A percentile compares a stretch with the other conserved stretches of the same genome.
Conservation (phyloP, 1,284 basidiomycete species). For the Earliella scabrosa region DNA sequence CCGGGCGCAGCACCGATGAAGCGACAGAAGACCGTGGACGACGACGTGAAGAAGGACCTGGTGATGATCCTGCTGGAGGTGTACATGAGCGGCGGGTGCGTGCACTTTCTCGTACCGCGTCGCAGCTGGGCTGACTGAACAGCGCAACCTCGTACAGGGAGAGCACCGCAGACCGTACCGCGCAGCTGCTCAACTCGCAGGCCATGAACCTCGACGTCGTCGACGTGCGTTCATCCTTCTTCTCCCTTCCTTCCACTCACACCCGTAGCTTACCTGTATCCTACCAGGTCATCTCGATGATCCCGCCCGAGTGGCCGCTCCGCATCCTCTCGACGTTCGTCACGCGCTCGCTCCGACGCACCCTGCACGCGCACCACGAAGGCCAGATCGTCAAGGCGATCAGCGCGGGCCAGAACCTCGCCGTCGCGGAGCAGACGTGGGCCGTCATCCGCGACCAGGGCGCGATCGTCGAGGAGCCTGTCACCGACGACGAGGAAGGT, state of each 20-base stretch:
- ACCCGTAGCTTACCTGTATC: neutral
- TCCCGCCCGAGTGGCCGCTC: conserved; percentile 81
- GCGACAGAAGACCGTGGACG: conserved; percentile 50
- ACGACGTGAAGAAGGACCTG: conserved; percentile 60
- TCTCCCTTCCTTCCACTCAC: neutral
- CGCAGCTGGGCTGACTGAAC: conserved; percentile 1
- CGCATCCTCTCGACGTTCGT: conserved; percentile 77
- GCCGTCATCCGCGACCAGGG: conserved; percentile 62
- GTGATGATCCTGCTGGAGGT: conserved; percentile 77
- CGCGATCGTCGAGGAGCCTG: conserved; percentile 68
- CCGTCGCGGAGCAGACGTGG: conserved; percentile 60
- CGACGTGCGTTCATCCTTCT: conserved; percentile 59
- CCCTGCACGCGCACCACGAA: conserved; percentile 74
- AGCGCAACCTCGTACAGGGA: conserved; percentile 40
- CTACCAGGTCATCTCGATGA: conserved; percentile 64
- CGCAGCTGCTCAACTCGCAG: conserved; percentile 78
- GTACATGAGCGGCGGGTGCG: conserved; percentile 77
- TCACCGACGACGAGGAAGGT: conserved; percentile 41
- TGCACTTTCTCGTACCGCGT: conserved; percentile 15
- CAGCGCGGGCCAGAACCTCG: conserved; percentile 72
- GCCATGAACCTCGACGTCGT: conserved; percentile 76
- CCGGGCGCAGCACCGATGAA: conserved; percentile 32
- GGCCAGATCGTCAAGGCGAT: conserved; percentile 75
- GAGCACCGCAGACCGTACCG: conserved; percentile 54
- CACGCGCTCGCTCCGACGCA: conserved; percentile 74